A percentile compares a stretch with the other conserved stretches of the same genome.
These are phyloP conservation scores for Pachyrhizus erosus DNA, from an alignment of 306 rosid species.

Conservation along the genomic window DNA sequence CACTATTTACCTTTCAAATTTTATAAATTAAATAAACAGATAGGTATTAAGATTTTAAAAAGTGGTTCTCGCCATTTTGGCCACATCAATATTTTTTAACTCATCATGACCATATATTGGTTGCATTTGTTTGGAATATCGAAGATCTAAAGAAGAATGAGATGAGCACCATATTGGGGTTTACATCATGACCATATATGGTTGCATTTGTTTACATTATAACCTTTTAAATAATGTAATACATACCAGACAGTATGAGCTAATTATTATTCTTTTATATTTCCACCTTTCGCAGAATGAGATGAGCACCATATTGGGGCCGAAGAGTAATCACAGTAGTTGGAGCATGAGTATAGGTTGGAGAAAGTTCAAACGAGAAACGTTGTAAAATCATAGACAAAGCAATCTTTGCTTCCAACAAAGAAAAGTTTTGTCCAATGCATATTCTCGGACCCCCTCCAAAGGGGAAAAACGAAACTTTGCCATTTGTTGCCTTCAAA, in stretches of 20 bases:
- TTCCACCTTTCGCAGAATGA: constrained; percentile 43
- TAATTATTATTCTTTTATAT: not conserved
- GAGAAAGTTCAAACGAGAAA: constrained; percentile 59
- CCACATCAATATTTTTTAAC: too few relatives aligned
- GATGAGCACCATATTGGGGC: constrained; percentile 51
- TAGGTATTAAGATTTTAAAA: too few relatives aligned
- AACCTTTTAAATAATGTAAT: not conserved
- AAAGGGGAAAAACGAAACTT: constrained; percentile 55
- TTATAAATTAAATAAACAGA: too few relatives aligned
- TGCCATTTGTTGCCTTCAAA: constrained; percentile 56
- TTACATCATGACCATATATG: too few relatives aligned
- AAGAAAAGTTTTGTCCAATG: constrained; percentile 62
- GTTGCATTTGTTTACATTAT: too few relatives aligned
- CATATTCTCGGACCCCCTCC: constrained; percentile 73
- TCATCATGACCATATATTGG: too few relatives aligned
- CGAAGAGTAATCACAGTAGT: not conserved
- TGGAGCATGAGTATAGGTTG: constrained; percentile 52
- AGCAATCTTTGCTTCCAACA: constrained; percentile 51
- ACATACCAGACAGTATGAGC: not conserved
- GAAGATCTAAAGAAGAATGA: too few relatives aligned
- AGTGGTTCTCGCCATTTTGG: too few relatives aligned
- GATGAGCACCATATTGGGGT: too few relatives aligned
- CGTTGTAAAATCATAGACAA: constrained; percentile 48
- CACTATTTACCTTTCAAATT: too few relatives aligned
- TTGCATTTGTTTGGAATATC: too few relatives aligned